A percentile compares a stretch with the other conserved stretches of the same genome.
phyloP scores from a whole-genome alignment of 805 yeast species.

The Ogataea angusta region DNA sequence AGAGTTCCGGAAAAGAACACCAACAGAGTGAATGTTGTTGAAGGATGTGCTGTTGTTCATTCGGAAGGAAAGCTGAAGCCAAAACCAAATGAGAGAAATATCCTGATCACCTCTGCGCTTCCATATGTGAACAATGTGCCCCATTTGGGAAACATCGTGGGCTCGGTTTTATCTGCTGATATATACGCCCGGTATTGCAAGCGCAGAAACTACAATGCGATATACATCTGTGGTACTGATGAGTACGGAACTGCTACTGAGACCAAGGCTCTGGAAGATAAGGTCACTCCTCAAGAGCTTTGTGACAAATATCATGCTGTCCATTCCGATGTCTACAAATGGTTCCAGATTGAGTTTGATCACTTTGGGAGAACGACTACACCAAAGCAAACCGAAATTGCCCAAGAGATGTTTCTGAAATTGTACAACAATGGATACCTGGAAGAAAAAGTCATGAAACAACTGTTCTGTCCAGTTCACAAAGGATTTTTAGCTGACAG shows the following conservation, averaged over 20 bases:
- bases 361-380: constrained; percentile 97
- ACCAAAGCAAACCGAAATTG: constrained; percentile 84
- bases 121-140: constrained; percentile 99
- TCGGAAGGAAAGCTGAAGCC: constrained; percentile 53
- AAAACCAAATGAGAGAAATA: constrained; percentile 67
- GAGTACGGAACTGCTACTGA: constrained; percentile 99
- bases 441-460: constrained; percentile 85
- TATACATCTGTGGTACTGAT: constrained; percentile 94
- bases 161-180: constrained; percentile 93
- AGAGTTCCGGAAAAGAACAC: constrained; percentile 42
- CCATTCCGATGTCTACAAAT: constrained; percentile 87
- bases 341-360: constrained; percentile 96
- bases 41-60: constrained; percentile 16
- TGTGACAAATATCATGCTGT: constrained; percentile 88
- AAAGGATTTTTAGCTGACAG: constrained; percentile 92
- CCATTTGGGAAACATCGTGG: constrained; percentile 95
- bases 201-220: constrained; percentile 80
- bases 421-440: constrained; percentile 72
- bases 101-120: constrained; percentile 90
- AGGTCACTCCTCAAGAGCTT: constrained; percentile 79
- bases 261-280: constrained; percentile 94
- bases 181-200: constrained; percentile 87
- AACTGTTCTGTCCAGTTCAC: constrained; percentile 88
- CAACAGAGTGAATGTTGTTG: constrained; percentile 29
- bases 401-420: constrained; percentile 86